Evolutionary conservation across 2,329 filamentous ascomycete species (phyloP).

Genomic region (Fonsecaea nubica): DNA sequence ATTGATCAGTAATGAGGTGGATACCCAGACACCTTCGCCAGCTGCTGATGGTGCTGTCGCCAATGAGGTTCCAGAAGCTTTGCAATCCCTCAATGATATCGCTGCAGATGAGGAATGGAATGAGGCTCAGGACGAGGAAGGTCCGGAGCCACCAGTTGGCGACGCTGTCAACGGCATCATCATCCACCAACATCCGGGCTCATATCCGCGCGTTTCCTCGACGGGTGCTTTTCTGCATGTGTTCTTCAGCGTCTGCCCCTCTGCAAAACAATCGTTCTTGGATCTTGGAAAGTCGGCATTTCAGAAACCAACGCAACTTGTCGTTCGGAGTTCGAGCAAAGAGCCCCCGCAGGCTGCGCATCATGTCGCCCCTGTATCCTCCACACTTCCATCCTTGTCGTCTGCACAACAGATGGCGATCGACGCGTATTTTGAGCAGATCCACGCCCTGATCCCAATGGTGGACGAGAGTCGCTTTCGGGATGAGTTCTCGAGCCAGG

Average conservation of each 20-base stretch:
- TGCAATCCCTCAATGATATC: neutral
- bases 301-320: neutral
- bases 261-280: constrained; percentile 15
- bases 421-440: constrained; percentile 74
- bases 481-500: constrained; percentile 66
- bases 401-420: constrained; percentile 43
- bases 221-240: constrained; percentile 8
- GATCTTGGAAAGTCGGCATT: constrained; percentile 5
- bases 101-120: constrained; percentile 15
- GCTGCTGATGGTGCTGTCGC: neutral
- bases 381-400: neutral
- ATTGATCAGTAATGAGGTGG: constrained; percentile 15
- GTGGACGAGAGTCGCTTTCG: constrained; percentile 74
- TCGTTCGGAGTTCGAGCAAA: neutral
- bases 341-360: neutral
- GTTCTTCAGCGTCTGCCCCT: constrained; percentile 10
- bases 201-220: constrained; percentile 9
- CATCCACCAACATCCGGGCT: constrained; percentile 5
- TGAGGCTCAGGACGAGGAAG: constrained; percentile 13
- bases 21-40: neutral
- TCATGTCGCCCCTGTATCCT: neutral
- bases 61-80: neutral
- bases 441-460: constrained; percentile 74
- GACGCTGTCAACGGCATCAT: constrained; percentile 19
- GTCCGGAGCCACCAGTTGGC: constrained; percentile 8